Evolutionary conservation across 495 filamentous ascomycete species (phyloP), one percentile per base, ranked within the genome.

Genomic region (Daldinia vernicosa): DNA sequence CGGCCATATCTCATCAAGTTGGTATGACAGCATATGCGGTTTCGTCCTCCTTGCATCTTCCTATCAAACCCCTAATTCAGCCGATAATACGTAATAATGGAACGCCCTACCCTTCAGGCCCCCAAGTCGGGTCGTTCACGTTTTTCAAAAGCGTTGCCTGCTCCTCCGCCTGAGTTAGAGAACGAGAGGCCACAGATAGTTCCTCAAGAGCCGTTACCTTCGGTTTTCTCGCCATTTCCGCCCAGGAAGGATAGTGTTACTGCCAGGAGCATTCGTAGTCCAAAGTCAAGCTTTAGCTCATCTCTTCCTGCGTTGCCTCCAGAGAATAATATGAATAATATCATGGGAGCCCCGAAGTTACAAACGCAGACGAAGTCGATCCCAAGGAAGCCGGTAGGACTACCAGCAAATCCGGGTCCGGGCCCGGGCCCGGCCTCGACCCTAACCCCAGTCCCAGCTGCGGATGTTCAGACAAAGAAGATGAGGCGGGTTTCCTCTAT

Each of bases 401-500:
- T 67, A 26, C 60, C 74, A 51, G 28, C 74, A 37, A 69, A 71
- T 33, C 64, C 72, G 0, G 9, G 8, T 2, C 32, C 9, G 27
- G 59, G 60, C 27, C 64, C 72, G 0, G 9, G 8, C 9, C 32
- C 9, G 27, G 59, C 63, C 27, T 74, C 74, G 14, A 45, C 58
- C 30, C 59, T 60, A 30, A 63, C 60, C 0, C 40, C 45, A 26
- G 50, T 57, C 27, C 75, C 70, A 17, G 47, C 45, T 33, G 66
- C 57, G 17, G 66, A 56, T 0, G 54, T 37, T 17, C 66, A 73
- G 39, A 60, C 74, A 3, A 72, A 77, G 57, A 70, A 69, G 50
- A 63, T 72, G 70, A 74, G 69, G 59, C 65, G 75, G 14, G 58
- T 74, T n/a, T 74, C 71, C 50, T 85, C 83, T n/a, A 70, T 84